Evolutionary conservation across 768 basidiomycete species (phyloP).

Genomic region (Leccinum variicolor): DNA sequence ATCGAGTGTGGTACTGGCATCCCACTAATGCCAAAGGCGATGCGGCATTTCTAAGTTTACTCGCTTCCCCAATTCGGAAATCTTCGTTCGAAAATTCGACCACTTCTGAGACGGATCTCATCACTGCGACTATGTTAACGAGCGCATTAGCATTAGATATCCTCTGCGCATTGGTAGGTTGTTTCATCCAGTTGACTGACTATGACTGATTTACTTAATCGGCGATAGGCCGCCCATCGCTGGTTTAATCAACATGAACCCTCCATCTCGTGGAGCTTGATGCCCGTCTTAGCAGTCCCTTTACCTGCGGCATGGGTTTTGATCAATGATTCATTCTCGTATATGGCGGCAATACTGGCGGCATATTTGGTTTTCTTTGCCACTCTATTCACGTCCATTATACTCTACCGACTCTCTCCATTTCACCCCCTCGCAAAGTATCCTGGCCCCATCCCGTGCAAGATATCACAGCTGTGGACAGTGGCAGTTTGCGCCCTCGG

Average conservation of each 20-base stretch:
- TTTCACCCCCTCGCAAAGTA: constrained; percentile 37
- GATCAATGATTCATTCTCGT: constrained; percentile 6
- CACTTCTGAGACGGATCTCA: not conserved
- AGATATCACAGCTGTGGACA: constrained; percentile 30
- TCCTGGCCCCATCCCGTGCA: constrained; percentile 34
- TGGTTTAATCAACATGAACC: constrained; percentile 20
- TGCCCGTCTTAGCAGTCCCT: constrained; percentile 11
- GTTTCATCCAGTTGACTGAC: not conserved
- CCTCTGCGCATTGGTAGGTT: constrained; percentile 18
- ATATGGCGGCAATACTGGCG: constrained; percentile 3
- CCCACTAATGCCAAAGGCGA: not conserved
- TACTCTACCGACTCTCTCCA: constrained; percentile 36
- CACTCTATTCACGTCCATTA: constrained; percentile 26
- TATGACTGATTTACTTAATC: not conserved
- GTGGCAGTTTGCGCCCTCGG: constrained; percentile 18
- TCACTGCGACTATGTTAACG: not conserved
- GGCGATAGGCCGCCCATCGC: constrained; percentile 12
- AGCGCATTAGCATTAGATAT: constrained; percentile 11
- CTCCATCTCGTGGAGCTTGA: constrained; percentile 11
- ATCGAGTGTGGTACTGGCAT: too few species aligned
- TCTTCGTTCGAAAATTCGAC: not conserved
- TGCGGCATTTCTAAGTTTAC: not conserved
- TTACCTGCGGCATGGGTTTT: constrained; percentile 11
- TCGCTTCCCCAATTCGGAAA: constrained; percentile 8
- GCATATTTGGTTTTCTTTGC: constrained; percentile 18